These are phyloP conservation scores for Nemania sp. DNA, from an alignment of 2,329 filamentous ascomycete genomes.

Conservation along the genomic window DNA sequence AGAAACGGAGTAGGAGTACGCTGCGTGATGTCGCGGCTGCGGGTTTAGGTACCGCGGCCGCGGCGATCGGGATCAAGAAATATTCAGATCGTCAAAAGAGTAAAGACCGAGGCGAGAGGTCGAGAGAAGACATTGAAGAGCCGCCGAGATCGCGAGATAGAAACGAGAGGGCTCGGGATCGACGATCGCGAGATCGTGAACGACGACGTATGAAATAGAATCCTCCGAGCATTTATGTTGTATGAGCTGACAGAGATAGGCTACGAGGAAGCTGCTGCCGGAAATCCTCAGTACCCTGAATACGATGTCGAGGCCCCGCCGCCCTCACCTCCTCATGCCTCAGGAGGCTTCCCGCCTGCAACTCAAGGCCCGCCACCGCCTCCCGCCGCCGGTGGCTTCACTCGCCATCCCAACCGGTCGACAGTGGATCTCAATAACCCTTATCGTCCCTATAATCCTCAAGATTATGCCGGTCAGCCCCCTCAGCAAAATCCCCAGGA, in stretches of 20 bases:
- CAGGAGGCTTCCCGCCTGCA: conserved; percentile 37
- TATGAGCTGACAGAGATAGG: conserved; percentile 31
- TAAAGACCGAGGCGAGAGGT: conserved; percentile 41
- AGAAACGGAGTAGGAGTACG: conserved; percentile 58
- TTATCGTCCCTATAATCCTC: conserved; percentile 38
- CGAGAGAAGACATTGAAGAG: conserved; percentile 39
- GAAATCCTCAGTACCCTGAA: conserved; percentile 32
- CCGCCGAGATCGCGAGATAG: conserved; percentile 29
- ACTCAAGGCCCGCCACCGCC: conserved; percentile 23
- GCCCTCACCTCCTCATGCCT: conserved; percentile 37
- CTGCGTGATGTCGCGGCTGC: conserved; percentile 60
- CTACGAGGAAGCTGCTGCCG: conserved; percentile 38
- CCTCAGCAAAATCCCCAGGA: conserved; percentile 38
- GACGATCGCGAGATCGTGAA: conserved; percentile 44
- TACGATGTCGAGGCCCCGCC: conserved; percentile 29
- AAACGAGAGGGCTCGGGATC: conserved; percentile 35
- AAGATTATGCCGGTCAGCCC: conserved; percentile 32
- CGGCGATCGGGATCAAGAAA: conserved; percentile 65
- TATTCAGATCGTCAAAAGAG: conserved; percentile 54
- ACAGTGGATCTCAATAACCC: conserved; percentile 35
- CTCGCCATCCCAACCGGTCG: conserved; percentile 37
- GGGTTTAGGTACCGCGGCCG: conserved; percentile 59
- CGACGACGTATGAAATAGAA: conserved; percentile 36
- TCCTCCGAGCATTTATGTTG: neutral
- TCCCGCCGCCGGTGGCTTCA: conserved; percentile 31